Conservation (phyloP, 495 filamentous ascomycete species). For the Xylaria longipes region DNA sequence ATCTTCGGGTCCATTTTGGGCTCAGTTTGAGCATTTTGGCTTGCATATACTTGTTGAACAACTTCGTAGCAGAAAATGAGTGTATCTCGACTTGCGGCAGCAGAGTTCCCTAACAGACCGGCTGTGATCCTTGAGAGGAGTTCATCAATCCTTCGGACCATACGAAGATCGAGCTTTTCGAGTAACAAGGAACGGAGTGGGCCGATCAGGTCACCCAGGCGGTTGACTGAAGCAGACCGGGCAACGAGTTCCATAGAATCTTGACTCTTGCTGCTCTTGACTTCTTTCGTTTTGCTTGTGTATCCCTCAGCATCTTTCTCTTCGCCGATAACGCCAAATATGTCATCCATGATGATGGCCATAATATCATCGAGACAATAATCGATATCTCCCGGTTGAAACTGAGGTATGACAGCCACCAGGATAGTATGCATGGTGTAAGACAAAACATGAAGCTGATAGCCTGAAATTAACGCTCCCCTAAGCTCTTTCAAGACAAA, state of each 20-base stretch:
- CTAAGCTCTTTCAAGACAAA: slow-evolving; percentile 94
- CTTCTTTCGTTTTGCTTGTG: slow-evolving; percentile 92
- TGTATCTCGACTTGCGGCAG: slow-evolving; percentile 74
- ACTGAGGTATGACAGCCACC: slow-evolving; percentile 72
- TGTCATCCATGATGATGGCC: slow-evolving; percentile 93
- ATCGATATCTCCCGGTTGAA: slow-evolving; percentile 83
- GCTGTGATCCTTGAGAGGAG: slow-evolving; percentile 81
- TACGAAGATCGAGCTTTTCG: slow-evolving; percentile 80
- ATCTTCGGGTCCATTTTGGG: slow-evolving; percentile 63
- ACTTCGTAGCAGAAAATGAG: slow-evolving; percentile 94
- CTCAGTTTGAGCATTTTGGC: slow-evolving; percentile 51
- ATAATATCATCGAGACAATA: slow-evolving; percentile 83
- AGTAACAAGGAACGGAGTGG: slow-evolving; percentile 78
- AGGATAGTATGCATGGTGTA: slow-evolving; percentile 95
- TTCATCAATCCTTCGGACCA: slow-evolving; percentile 88
- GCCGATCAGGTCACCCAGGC: slow-evolving; percentile 74
- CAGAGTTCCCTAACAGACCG: slow-evolving; percentile 80
- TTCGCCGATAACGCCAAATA: slow-evolving; percentile 92
- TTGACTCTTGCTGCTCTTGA: slow-evolving; percentile 96
- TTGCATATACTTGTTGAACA: slow-evolving; percentile 81
- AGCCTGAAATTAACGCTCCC: slow-evolving; percentile 78
- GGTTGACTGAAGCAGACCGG: slow-evolving; percentile 73
- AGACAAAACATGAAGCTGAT: slow-evolving; percentile 93
- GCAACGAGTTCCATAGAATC: slow-evolving; percentile 96
- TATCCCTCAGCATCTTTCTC: slow-evolving; percentile 98